phyloP scores from a whole-genome alignment of 306 rosid species.

The Lupinus albus region DNA sequence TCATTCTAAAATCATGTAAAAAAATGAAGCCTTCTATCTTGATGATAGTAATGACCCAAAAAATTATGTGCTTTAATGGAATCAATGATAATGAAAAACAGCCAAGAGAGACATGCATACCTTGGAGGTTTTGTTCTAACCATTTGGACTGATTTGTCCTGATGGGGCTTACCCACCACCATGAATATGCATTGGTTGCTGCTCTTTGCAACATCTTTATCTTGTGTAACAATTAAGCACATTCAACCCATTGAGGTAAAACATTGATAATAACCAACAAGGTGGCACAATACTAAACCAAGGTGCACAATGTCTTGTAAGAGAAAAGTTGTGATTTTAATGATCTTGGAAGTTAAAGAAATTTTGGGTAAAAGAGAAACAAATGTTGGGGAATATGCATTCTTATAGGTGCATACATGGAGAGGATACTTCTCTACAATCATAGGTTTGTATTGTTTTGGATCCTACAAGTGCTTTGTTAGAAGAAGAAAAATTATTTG shows the following conservation, averaged over 20 bases:
- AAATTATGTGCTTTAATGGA: not conserved
- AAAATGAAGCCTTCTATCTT: not conserved
- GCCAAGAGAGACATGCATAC: constrained; percentile 48
- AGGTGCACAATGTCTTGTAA: constrained; percentile 15
- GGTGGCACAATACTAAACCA: not conserved
- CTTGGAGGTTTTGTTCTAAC: constrained; percentile 90
- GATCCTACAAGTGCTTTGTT: constrained; percentile 34
- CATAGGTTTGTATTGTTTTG: constrained; percentile 49
- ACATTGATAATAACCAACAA: constrained; percentile 34
- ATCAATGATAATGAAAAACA: not conserved
- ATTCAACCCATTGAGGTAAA: constrained; percentile 40
- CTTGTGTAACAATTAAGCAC: constrained; percentile 33
- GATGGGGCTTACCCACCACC: constrained; percentile 99
- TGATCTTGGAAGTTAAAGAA: constrained; percentile 24
- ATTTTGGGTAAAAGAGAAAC: constrained; percentile 36
- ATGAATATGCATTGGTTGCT: constrained; percentile 89
- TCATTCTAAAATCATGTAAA: constrained; percentile 13
- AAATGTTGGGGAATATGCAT: constrained; percentile 37
- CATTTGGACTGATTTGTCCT: constrained; percentile 99
- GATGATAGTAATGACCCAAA: not conserved
- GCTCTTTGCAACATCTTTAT: constrained; percentile 85
- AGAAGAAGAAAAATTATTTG: not conserved
- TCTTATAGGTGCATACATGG: constrained; percentile 46
- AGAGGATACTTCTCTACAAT: constrained; percentile 58
- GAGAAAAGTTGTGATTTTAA: constrained; percentile 4